Evolutionary conservation across 768 basidiomycete genomes (phyloP).

Genomic region (Psilocybe cubensis): DNA sequence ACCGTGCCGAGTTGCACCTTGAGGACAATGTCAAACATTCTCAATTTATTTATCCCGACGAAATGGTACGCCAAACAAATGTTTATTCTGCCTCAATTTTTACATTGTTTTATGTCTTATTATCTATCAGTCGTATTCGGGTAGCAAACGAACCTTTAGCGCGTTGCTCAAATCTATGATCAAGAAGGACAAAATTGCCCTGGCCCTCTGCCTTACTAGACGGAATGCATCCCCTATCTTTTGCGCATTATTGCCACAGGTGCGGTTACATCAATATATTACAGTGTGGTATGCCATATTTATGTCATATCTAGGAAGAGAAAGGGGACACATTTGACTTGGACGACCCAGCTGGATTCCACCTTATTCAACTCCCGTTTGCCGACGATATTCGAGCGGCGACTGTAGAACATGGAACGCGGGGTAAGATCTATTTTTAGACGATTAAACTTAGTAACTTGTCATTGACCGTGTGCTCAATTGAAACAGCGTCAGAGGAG

Average conservation of each 20-base stretch:
- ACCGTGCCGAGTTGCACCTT: conserved; percentile 66
- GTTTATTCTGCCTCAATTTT: neutral
- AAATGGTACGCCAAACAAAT: conserved; percentile 58
- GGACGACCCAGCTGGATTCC: conserved; percentile 88
- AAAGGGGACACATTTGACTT: conserved; percentile 69
- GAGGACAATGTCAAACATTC: conserved; percentile 95
- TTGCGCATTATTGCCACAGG: conserved; percentile 88
- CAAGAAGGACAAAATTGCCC: conserved; percentile 78
- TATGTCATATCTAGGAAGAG: conserved; percentile 57
- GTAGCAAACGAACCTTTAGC: conserved; percentile 90
- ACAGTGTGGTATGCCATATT: neutral
- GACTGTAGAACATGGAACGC: conserved; percentile 64
- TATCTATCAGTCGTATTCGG: conserved; percentile 66
- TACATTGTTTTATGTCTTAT: conserved; percentile 4
- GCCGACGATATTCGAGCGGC: conserved; percentile 91
- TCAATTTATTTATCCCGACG: conserved; percentile 90
- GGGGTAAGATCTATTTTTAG: conserved; percentile 47
- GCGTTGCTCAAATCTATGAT: conserved; percentile 85
- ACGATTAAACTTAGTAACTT: neutral
- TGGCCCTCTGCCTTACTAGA: conserved; percentile 73
- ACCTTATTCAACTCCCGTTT: conserved; percentile 91
- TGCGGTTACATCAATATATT: conserved; percentile 27
- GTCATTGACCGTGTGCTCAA: conserved; percentile 5
- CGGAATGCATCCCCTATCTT: conserved; percentile 78
- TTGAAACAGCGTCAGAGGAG: conserved; percentile 62